Evolutionary conservation across 2,329 filamentous ascomycete genomes (phyloP).

Genomic region (Xylaria sp.): DNA sequence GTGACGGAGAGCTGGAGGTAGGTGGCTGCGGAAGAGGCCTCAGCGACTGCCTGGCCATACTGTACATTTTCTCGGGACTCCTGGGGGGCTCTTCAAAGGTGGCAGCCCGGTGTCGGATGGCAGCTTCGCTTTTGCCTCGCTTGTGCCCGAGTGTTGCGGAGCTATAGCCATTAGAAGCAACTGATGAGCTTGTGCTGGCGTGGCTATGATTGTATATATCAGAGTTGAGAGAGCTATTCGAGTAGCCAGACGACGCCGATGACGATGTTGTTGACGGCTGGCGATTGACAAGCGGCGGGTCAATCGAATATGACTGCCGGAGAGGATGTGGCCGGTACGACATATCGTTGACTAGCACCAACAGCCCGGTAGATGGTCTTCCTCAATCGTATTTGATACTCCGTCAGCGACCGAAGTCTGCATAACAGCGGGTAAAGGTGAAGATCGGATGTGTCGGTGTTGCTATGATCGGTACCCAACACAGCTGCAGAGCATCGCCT

Average conservation of each 20-base stretch:
- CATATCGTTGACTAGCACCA: slow-evolving; percentile 54
- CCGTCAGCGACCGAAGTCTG: slow-evolving; percentile 42
- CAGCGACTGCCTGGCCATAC: slow-evolving; percentile 78
- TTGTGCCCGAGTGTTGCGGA: slow-evolving; percentile 65
- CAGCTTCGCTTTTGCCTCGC: slow-evolving; percentile 79
- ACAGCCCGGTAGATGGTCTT: slow-evolving; percentile 36
- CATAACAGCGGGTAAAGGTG: slow-evolving; percentile 47
- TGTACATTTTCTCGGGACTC: slow-evolving; percentile 72
- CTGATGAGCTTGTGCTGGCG: slow-evolving; percentile 77
- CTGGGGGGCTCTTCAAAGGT: slow-evolving; percentile 56
- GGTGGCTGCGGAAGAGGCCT: slow-evolving; percentile 77
- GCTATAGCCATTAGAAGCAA: slow-evolving; percentile 70
- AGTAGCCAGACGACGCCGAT: slow-evolving; percentile 75
- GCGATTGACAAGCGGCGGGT: slow-evolving; percentile 60
- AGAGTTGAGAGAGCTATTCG: slow-evolving; percentile 59
- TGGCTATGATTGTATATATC: slow-evolving; percentile 65
- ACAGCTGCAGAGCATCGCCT: neutral
- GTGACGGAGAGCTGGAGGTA: slow-evolving; percentile 51
- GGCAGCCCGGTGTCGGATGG: slow-evolving; percentile 60
- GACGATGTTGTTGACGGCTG: slow-evolving; percentile 77
- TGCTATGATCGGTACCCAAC: neutral
- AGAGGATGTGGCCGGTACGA: slow-evolving; percentile 68
- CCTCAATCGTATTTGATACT: slow-evolving; percentile 42
- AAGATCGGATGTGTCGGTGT: slow-evolving; percentile 4
- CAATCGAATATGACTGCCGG: slow-evolving; percentile 60